Percentiles rank a stretch among this genome's conserved stretches.
Conservation (phyloP, 768 basidiomycete genomes). For the Suillus fuscotomentosus region DNA sequence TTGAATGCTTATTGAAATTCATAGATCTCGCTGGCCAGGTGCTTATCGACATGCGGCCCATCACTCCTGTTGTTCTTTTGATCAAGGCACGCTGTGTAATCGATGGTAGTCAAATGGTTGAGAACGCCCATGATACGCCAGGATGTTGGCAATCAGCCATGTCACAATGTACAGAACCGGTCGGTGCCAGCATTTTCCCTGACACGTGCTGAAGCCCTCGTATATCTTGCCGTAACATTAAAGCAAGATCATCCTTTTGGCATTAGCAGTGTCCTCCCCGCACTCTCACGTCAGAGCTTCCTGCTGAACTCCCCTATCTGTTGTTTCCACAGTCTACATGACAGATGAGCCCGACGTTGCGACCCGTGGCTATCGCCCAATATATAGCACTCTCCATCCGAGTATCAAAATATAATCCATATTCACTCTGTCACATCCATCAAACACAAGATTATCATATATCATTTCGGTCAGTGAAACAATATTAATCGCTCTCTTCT, state of each 20-base stretch:
- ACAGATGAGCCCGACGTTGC: neutral
- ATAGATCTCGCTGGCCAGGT: too few species aligned
- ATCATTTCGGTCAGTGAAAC: neutral
- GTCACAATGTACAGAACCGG: neutral
- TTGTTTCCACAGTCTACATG: neutral
- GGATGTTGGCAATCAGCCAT: neutral
- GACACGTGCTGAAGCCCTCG: neutral
- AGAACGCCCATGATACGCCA: neutral
- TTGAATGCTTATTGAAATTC: neutral
- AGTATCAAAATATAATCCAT: neutral
- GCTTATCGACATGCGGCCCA: neutral
- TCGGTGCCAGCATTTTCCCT: neutral
- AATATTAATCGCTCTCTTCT: neutral
- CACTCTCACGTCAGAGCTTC: neutral
- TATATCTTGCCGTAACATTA: neutral
- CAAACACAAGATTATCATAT: neutral
- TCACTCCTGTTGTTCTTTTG: neutral
- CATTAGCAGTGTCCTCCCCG: neutral
- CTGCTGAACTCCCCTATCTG: neutral
- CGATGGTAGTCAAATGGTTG: neutral
- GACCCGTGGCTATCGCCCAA: neutral
- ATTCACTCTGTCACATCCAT: neutral
- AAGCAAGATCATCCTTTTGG: neutral
- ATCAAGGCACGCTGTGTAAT: neutral
- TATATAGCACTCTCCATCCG: neutral